phyloP scores from a whole-genome alignment of 2,329 filamentous ascomycete genomes.

The Dendrostoma leiphaemia region DNA sequence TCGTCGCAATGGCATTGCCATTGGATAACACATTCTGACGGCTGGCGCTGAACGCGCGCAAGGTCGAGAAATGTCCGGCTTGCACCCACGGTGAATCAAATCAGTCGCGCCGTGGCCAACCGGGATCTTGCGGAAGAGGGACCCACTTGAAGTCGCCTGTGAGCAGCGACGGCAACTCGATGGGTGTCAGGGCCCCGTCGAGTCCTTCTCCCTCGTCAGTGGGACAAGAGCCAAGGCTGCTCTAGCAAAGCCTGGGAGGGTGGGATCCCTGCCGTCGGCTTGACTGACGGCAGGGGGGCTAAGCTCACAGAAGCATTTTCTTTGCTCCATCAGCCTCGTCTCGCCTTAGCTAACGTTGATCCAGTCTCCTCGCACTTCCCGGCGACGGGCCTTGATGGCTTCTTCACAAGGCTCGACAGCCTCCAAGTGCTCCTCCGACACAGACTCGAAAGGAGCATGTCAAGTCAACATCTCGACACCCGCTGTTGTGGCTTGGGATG shows the following conservation, averaged over 20 bases:
- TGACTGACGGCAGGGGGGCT: slow-evolving; percentile 1
- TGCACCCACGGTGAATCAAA: slow-evolving; percentile 5
- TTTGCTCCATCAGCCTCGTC: neutral
- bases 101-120: slow-evolving; percentile 7
- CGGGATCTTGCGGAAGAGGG: slow-evolving; percentile 11
- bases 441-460: neutral
- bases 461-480: slow-evolving; percentile 4
- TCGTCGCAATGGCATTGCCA: neutral
- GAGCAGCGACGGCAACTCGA: neutral
- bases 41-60: slow-evolving; percentile 10
- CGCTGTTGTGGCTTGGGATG: slow-evolving; percentile 2
- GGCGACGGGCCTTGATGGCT: neutral
- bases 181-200: neutral
- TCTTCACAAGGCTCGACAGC: neutral
- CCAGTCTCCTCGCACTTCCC: neutral
- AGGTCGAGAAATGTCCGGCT: slow-evolving; percentile 4
- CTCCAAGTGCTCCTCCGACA: neutral
- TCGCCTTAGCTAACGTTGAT: neutral
- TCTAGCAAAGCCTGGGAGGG: slow-evolving; percentile 15
- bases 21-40: neutral
- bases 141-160: neutral
- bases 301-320: neutral
- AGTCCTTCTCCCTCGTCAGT: neutral
- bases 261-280: slow-evolving; percentile 4
- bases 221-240: slow-evolving; percentile 12